Evolutionary conservation across 192 early-diverging fungal genomes (phyloP), one percentile per base, ranked within the genome.

Genomic region (Chytriomyces sp.): DNA sequence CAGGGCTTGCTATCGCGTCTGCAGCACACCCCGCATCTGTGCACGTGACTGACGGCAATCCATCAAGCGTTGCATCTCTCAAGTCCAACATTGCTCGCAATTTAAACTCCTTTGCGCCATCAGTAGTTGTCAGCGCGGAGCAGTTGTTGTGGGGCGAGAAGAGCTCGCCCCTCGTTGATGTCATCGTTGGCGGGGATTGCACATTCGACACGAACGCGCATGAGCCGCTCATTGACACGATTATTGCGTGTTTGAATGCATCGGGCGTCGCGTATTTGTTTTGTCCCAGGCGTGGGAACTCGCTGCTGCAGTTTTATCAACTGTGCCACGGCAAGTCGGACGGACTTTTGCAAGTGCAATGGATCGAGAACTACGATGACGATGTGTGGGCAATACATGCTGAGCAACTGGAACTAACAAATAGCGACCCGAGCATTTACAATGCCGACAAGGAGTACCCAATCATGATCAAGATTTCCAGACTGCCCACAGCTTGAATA

Each of bases 381-480:
- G 2, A 10, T 20, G 61, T 73, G 9, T 73, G 71, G 71, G 13
- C 8, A 11, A 35, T 61, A 7, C 71, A 73, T 45, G 28, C 13
- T 23, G 24, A 26, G 20, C n/a, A 62, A 46, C 13, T 62, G 44
- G 18, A n/a, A 10, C 20, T 18, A 9, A 35, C 53, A 11, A 47
- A 3, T 0, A 67, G 46, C 66, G 45, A 45, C 18, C 8, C 24
- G 16, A 44, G 57, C 10, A 44, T 43, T 9, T 73, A 73, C 60
- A 45, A 62, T 10, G 24, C 28, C 7, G 71, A 73, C 45, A 73
- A 73, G n/a, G 71, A 73, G 5, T 73, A 73, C 62, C 71, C 71
- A n/a, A 23, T 62, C n/a, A 43, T 46, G 43, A 7, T 73, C 8
- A 73, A 35, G 35, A 35, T 35, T 35, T 35, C 35, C 35, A 35